phyloP scores from a whole-genome alignment of 1,139 yeast genomes.

The Yamadazyma kanchanaburiensis region DNA sequence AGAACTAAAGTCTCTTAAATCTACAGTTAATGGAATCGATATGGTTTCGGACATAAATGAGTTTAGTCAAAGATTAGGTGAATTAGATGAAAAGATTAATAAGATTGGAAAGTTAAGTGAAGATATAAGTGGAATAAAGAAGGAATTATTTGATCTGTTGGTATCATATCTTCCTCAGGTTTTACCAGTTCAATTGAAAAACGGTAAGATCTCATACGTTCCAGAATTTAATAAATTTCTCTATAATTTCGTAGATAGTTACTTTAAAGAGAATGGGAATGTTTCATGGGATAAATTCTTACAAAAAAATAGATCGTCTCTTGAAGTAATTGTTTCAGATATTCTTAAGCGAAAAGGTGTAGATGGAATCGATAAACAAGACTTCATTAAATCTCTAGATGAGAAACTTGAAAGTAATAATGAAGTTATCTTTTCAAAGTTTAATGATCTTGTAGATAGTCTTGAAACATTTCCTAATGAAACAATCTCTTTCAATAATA shows the following conservation, averaged over 20 bases:
- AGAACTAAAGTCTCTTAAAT: conserved; percentile 8
- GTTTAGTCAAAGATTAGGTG: conserved; percentile 16
- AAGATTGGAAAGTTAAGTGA: conserved; percentile 15
- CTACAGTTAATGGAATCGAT: conserved; percentile 8
- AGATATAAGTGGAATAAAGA: conserved; percentile 19
- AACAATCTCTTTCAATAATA: conserved; percentile 7
- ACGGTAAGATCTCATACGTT: conserved; percentile 33
- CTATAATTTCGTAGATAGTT: conserved; percentile 31
- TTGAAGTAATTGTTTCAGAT: conserved; percentile 16
- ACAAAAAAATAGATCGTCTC: conserved; percentile 15
- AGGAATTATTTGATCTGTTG: conserved; percentile 19
- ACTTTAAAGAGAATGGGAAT: conserved; percentile 13
- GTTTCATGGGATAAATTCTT: conserved; percentile 23
- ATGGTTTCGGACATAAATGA: conserved; percentile 11
- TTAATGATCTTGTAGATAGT: conserved; percentile 28
- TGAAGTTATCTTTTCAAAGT: conserved; percentile 19
- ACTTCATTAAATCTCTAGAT: conserved; percentile 20
- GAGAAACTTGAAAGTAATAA: conserved; percentile 23
- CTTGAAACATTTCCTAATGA: conserved; percentile 9
- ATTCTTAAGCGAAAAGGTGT: conserved; percentile 8
- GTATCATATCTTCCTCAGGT: conserved; percentile 23
- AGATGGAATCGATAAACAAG: conserved; percentile 15
- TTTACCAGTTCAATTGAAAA: conserved; percentile 31
- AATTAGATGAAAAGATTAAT: conserved; percentile 14
- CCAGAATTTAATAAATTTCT: conserved; percentile 42